Conservation (phyloP, 2,329 filamentous ascomycete genomes). For the Westerdykella aurantiaca region DNA sequence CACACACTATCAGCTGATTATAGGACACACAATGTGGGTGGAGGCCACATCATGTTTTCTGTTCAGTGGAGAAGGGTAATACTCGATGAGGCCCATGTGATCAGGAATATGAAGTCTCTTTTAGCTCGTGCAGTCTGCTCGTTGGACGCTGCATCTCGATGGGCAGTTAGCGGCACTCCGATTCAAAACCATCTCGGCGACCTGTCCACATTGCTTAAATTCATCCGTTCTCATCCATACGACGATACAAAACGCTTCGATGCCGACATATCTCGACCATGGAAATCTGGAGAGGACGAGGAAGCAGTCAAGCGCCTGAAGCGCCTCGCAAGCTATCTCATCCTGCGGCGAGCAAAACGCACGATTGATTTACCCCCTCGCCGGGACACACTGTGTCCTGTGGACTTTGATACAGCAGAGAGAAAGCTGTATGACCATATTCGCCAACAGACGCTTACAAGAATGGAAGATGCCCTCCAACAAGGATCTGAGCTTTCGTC, state of each 20-base stretch:
- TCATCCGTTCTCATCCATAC: slow-evolving; percentile 42
- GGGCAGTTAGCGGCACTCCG: slow-evolving; percentile 48
- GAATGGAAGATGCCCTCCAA: slow-evolving; percentile 29
- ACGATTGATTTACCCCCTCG: slow-evolving; percentile 39
- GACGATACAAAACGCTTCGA: slow-evolving; percentile 37
- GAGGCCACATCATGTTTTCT: slow-evolving; percentile 15
- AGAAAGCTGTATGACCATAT: slow-evolving; percentile 32
- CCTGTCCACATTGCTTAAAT: slow-evolving; percentile 41
- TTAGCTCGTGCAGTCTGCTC: slow-evolving; percentile 19
- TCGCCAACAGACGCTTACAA: slow-evolving; percentile 7
- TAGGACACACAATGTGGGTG: background rate
- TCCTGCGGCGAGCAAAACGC: slow-evolving; percentile 39
- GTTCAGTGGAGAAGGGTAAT: slow-evolving; percentile 38
- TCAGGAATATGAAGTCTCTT: slow-evolving; percentile 33
- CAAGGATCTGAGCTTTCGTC: slow-evolving; percentile 6
- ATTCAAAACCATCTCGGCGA: slow-evolving; percentile 46
- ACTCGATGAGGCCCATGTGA: slow-evolving; percentile 48
- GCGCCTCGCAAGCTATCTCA: slow-evolving; percentile 33
- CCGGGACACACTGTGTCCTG: slow-evolving; percentile 26
- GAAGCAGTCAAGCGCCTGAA: slow-evolving; percentile 40
- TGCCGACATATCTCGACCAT: slow-evolving; percentile 33
- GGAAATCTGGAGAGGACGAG: slow-evolving; percentile 36
- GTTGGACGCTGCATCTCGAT: slow-evolving; percentile 36
- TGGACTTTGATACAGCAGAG: slow-evolving; percentile 38
- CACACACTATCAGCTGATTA: slow-evolving; percentile 12